phyloP scores from a whole-genome alignment of 2,329 filamentous ascomycete genomes.

The Byssothecium circinans region DNA sequence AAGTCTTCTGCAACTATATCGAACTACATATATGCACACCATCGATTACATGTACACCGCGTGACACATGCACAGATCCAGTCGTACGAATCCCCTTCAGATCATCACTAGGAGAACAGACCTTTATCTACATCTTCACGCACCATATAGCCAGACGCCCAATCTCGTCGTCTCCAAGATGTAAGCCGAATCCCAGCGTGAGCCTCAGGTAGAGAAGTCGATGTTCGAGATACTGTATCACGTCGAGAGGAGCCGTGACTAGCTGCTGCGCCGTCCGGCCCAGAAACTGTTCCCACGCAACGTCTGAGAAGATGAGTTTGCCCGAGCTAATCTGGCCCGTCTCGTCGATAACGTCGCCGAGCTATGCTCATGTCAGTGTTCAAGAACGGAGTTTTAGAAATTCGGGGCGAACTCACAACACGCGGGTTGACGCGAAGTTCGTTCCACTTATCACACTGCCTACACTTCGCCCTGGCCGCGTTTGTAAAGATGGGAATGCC shows the following conservation, averaged over 20 bases:
- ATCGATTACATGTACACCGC: too few species aligned
- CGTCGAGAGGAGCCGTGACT: conserved; percentile 43
- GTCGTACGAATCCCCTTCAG: too few species aligned
- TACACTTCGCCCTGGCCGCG: conserved; percentile 41
- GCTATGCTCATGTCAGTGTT: conserved; percentile 17
- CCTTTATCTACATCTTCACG: conserved; percentile 19
- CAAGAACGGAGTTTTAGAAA: not conserved
- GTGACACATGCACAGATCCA: too few species aligned
- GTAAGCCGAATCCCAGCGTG: conserved; percentile 60
- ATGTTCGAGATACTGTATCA: conserved; percentile 55
- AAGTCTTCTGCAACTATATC: too few species aligned
- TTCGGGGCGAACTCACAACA: conserved; percentile 31
- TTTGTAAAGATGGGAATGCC: conserved; percentile 59
- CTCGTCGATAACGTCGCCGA: conserved; percentile 55
- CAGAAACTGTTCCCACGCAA: conserved; percentile 57
- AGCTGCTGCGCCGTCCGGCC: conserved; percentile 50
- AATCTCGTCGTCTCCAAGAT: conserved; percentile 35
- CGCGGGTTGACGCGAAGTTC: conserved; percentile 47
- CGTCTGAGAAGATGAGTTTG: conserved; percentile 57
- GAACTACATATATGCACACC: too few species aligned
- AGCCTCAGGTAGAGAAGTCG: conserved; percentile 55
- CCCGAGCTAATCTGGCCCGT: conserved; percentile 56
- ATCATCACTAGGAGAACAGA: too few species aligned
- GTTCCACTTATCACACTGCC: conserved; percentile 44
- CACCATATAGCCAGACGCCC: conserved; percentile 39